phyloP scores from a whole-genome alignment of 2,329 filamentous ascomycete species.

The Aspergillus unguis region DNA sequence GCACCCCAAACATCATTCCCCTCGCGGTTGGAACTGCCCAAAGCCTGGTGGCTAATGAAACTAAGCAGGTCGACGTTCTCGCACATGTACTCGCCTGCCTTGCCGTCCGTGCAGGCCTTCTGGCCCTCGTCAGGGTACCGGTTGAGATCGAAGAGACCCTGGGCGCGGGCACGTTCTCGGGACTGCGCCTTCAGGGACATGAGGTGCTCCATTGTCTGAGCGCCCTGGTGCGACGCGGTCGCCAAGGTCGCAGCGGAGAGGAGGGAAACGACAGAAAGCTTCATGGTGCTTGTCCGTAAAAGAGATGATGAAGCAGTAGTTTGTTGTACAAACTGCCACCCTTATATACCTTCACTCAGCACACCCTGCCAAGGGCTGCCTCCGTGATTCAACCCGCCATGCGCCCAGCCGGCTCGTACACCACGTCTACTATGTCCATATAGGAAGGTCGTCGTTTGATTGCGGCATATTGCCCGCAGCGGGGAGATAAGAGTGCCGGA shows the following conservation, averaged over 20 bases:
- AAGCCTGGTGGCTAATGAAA: constrained; percentile 20
- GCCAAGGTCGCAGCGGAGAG: constrained; percentile 11
- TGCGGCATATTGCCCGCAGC: neutral
- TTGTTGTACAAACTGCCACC: no score
- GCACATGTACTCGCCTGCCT: constrained; percentile 19
- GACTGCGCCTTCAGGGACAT: constrained; percentile 16
- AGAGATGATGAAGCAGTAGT: neutral
- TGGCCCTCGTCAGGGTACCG: constrained; percentile 11
- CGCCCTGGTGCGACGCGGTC: constrained; percentile 11
- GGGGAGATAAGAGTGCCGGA: constrained; percentile 2
- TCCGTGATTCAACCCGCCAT: neutral
- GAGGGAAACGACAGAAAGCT: constrained; percentile 12
- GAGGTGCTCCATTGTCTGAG: constrained; percentile 14
- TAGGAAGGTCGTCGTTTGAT: constrained; percentile 6
- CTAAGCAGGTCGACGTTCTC: constrained; percentile 16
- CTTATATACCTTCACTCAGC: neutral
- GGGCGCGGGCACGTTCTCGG: constrained; percentile 11
- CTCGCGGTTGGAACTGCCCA: constrained; percentile 20
- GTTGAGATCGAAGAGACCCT: constrained; percentile 16
- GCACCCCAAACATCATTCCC: constrained; percentile 21
- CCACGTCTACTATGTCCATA: neutral
- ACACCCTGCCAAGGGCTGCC: no score
- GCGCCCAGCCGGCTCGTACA: neutral
- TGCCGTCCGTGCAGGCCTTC: constrained; percentile 14
- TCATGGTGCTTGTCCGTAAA: constrained; percentile 10